Percentiles rank a stretch among this genome's conserved stretches.
phyloP scores from a whole-genome alignment of 2,329 filamentous ascomycete species.

The Coleophoma eucalyptorum region DNA sequence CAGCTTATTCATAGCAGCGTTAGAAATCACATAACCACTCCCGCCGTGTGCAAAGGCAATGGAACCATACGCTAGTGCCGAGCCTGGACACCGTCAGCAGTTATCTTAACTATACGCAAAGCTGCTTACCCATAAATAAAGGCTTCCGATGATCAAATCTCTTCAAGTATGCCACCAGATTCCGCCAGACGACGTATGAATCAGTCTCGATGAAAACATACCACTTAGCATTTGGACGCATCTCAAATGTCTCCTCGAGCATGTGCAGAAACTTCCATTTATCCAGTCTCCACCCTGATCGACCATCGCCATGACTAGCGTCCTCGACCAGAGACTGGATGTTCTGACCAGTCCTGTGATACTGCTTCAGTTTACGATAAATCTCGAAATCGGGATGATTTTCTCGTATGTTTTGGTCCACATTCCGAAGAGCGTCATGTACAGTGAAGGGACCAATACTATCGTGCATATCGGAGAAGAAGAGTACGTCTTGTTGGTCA shows the following conservation, averaged over 20 bases:
- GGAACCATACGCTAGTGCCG: conserved; percentile 36
- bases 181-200: conserved; percentile 52
- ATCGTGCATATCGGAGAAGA: conserved; percentile 55
- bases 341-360: conserved; percentile 40
- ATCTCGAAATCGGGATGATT: conserved; percentile 41
- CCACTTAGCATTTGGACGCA: conserved; percentile 51
- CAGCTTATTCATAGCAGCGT: conserved; percentile 46
- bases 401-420: conserved; percentile 37
- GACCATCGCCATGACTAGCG: conserved; percentile 2
- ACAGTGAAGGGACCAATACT: conserved; percentile 40
- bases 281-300: conserved; percentile 50
- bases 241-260: conserved; percentile 46
- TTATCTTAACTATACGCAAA: too few species aligned
- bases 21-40: conserved; percentile 49
- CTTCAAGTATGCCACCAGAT: conserved; percentile 44
- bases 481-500: conserved; percentile 38
- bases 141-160: conserved; percentile 37
- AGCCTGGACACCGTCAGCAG: conserved; percentile 28
- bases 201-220: conserved; percentile 58
- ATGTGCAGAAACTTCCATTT: conserved; percentile 62
- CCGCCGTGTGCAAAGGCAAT: conserved; percentile 52
- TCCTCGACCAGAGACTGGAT: conserved; percentile 32
- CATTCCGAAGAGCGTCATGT: conserved; percentile 42
- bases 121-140: conserved; percentile 36
- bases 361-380: conserved; percentile 36